Conservation (phyloP, 192 early-diverging fungal genomes). For the Rhizophagus sp. region DNA sequence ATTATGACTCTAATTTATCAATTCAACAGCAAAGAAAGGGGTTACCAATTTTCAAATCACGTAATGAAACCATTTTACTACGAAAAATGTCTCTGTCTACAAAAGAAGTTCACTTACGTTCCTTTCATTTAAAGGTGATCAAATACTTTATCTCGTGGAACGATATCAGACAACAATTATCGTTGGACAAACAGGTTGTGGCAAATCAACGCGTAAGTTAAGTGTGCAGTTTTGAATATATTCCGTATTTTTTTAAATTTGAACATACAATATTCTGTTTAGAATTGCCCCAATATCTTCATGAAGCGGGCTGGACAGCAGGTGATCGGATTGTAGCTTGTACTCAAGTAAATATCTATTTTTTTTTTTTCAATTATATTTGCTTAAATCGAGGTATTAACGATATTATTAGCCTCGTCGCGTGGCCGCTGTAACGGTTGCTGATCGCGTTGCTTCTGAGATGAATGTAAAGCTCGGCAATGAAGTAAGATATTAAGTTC, state of each 20-base stretch:
- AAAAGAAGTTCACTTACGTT: neutral
- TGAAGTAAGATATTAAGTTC: conserved; percentile 40
- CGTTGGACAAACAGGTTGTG: conserved; percentile 78
- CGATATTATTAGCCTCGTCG: conserved; percentile 53
- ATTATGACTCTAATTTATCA: conserved; percentile 55
- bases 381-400: neutral
- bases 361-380: neutral
- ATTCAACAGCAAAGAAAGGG: conserved; percentile 77
- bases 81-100: neutral
- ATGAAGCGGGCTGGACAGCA: conserved; percentile 73
- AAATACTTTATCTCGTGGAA: conserved; percentile 68
- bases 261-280: neutral
- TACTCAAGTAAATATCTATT: conserved; percentile 59
- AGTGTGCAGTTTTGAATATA: neutral
- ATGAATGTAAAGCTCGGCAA: conserved; percentile 64
- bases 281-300: conserved; percentile 81
- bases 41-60: conserved; percentile 87
- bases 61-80: conserved; percentile 43
- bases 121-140: conserved; percentile 38
- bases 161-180: conserved; percentile 69
- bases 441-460: conserved; percentile 76
- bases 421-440: conserved; percentile 72
- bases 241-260: neutral
- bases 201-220: conserved; percentile 79
- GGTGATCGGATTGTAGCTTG: conserved; percentile 66